Percentiles rank a stretch among this genome's conserved stretches.
These are phyloP conservation scores for Exutisphaerella laricina DNA, from an alignment of 2,329 filamentous ascomycete species.

Conservation along the genomic window DNA sequence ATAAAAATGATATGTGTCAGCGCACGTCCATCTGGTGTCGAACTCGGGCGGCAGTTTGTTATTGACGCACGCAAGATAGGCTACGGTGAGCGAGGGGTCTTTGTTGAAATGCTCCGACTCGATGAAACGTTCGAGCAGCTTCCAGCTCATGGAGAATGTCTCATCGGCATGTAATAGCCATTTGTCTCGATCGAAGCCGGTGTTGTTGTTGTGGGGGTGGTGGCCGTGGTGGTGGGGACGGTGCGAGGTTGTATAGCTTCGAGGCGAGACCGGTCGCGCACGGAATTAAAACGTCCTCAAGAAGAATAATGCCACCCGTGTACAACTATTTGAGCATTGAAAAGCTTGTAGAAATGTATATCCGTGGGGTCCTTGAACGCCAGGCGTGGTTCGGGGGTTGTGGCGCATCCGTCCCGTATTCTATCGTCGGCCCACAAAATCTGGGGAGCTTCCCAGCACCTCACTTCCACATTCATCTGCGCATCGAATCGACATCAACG, in stretches of 20 bases:
- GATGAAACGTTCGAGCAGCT: conserved; percentile 83
- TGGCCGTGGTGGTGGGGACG: not conserved
- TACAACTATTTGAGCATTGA: not conserved
- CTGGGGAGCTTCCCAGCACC: too few relatives aligned
- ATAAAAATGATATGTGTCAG: too few relatives aligned
- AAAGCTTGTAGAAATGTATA: too few relatives aligned
- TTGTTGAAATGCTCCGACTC: conserved; percentile 92
- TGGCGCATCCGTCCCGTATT: too few relatives aligned
- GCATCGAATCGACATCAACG: too few relatives aligned
- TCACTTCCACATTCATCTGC: too few relatives aligned
- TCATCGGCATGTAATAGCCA: conserved; percentile 8
- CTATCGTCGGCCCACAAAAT: too few relatives aligned
- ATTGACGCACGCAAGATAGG: conserved; percentile 72
- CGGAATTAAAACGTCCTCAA: not conserved
- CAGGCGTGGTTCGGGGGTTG: too few relatives aligned
- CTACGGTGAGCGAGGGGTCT: conserved; percentile 81
- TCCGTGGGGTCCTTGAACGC: too few relatives aligned
- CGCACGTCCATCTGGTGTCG: conserved; percentile 2
- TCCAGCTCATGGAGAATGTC: conserved; percentile 56
- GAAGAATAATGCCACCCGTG: not conserved
- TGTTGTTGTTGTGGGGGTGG: not conserved
- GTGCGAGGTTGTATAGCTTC: not conserved
- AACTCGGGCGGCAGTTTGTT: not conserved
- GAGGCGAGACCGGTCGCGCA: not conserved
- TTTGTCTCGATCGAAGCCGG: not conserved